Evolutionary conservation across 2,329 filamentous ascomycete genomes (phyloP), one percentile per base, ranked within the genome.

Genomic region (Fusarium verrucosum): DNA sequence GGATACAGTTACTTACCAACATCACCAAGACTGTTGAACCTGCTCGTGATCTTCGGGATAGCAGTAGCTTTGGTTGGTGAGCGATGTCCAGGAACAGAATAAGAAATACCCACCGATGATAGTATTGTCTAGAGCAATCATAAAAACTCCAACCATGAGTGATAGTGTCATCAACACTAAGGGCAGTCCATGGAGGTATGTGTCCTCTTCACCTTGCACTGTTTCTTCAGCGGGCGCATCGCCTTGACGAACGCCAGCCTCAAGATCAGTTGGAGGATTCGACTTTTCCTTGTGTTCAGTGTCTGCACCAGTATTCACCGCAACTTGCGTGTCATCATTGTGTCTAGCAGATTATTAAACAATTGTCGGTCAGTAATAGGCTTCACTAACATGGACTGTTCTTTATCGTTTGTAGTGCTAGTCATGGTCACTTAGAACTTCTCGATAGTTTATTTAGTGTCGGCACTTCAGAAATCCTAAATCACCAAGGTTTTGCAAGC

Each of bases 1-100:
- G 7, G 1, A 10, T 2, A 6, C 2, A 2, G 10, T 3, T 37
- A 45, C 56, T 28, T 40, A 55, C 66, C 50, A 3, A 70, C 62
- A 19, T 77, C 72, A 1, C 46, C 52, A 16, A 81, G 77, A 6
- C 77, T 79, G 5, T 73, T 73, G 52, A 79, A 71, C 7, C 70
- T 65, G 16, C 67, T 69, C 1, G 64, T 71, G 1, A 74, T 73
- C 7, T 68, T 64, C 2, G 66, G 71, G 10, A 71, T 73, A 10
- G 70, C 70, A 16, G 66, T 73, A 2, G 69, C 68, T 70, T 53
- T 4, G 2, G 9, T 4, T 1, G 3, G 32, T 66, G 6, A 70
- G 28, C 1, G 7, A 3, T 3, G 10, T 7, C 8, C 0, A 2
- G 5, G 1, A 4, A 2, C 5, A 4, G 2, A 1, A 7, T 10